Percentiles rank a stretch among this genome's conserved stretches.
Evolutionary conservation across 768 basidiomycete species (phyloP).

Genomic region (Lactifluus piperatus): DNA sequence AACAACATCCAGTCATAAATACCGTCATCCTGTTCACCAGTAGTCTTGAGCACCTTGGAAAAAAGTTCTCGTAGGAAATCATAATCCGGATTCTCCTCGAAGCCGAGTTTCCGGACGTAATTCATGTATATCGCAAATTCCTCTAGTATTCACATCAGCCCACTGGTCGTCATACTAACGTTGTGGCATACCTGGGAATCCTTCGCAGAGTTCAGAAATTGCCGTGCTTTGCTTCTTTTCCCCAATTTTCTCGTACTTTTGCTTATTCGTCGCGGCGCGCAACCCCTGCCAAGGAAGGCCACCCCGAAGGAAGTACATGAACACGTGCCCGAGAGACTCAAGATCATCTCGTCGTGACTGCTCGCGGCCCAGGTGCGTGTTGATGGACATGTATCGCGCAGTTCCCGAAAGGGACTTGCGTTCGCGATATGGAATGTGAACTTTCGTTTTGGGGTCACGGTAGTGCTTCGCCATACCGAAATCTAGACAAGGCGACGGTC

Average conservation of each 20-base stretch:
- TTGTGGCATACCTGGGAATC: constrained; percentile 73
- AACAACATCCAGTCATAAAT: constrained; percentile 96
- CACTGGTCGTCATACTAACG: background rate
- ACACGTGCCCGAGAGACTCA: constrained; percentile 96
- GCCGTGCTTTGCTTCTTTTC: constrained; percentile 96
- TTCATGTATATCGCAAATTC: constrained; percentile 99
- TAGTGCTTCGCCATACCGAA: constrained; percentile 99
- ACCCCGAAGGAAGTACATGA: constrained; percentile 98
- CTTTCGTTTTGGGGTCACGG: constrained; percentile 94
- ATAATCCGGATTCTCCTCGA: constrained; percentile 96
- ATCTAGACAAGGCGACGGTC: constrained; percentile 42
- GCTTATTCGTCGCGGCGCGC: constrained; percentile 97
- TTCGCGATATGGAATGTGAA: constrained; percentile 98
- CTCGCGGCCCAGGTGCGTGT: constrained; percentile 95
- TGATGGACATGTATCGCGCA: constrained; percentile 99
- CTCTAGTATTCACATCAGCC: constrained; percentile 41
- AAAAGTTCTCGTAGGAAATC: constrained; percentile 96
- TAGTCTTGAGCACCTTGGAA: constrained; percentile 79
- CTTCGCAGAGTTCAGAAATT: constrained; percentile 90
- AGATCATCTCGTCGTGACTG: constrained; percentile 92
- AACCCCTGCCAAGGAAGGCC: constrained; percentile 98
- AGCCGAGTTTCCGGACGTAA: constrained; percentile 96
- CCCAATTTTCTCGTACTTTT: constrained; percentile 99
- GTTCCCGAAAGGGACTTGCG: constrained; percentile 95
- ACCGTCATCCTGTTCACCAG: constrained; percentile 85